Conservation (phyloP, 2,329 filamentous ascomycete species). For the Ciborinia camelliae region DNA sequence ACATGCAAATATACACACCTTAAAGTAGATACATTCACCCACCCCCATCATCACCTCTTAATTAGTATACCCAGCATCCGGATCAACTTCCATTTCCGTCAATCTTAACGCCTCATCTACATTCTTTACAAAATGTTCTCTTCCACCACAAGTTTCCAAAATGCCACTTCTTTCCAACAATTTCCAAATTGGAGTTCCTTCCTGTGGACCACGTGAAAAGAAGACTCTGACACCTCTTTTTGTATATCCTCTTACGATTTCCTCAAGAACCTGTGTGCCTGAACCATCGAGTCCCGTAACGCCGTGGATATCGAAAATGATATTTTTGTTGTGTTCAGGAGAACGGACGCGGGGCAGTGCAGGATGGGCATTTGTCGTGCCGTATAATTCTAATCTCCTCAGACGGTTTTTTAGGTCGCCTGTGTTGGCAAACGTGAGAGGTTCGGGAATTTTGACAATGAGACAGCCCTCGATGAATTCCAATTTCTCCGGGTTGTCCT, state of each 20-base stretch:
- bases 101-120: slow-evolving; percentile 81
- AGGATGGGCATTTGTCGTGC: slow-evolving; percentile 80
- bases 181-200: slow-evolving; percentile 47
- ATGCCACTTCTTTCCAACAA: slow-evolving; percentile 80
- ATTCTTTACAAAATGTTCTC: slow-evolving; percentile 72
- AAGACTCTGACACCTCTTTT: slow-evolving; percentile 73
- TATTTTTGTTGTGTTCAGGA: slow-evolving; percentile 80
- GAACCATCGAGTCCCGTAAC: slow-evolving; percentile 93
- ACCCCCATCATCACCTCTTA: slow-evolving; percentile 28
- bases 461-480: slow-evolving; percentile 90
- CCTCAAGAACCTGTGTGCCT: slow-evolving; percentile 83
- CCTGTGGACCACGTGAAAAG: slow-evolving; percentile 57
- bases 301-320: slow-evolving; percentile 98
- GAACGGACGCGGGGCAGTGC: slow-evolving; percentile 75
- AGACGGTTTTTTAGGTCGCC: slow-evolving; percentile 84
- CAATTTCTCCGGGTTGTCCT: slow-evolving; percentile 65
- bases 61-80: slow-evolving; percentile 27
- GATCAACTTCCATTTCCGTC: slow-evolving; percentile 62
- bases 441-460: slow-evolving; percentile 97
- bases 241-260: slow-evolving; percentile 83
- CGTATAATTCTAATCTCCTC: slow-evolving; percentile 81
- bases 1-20: neutral
- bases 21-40: slow-evolving; percentile 15
- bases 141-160: slow-evolving; percentile 75
- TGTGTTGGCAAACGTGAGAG: slow-evolving; percentile 94